phyloP scores from a whole-genome alignment of 1,284 basidiomycete species.

The Irpex rosettiformis region DNA sequence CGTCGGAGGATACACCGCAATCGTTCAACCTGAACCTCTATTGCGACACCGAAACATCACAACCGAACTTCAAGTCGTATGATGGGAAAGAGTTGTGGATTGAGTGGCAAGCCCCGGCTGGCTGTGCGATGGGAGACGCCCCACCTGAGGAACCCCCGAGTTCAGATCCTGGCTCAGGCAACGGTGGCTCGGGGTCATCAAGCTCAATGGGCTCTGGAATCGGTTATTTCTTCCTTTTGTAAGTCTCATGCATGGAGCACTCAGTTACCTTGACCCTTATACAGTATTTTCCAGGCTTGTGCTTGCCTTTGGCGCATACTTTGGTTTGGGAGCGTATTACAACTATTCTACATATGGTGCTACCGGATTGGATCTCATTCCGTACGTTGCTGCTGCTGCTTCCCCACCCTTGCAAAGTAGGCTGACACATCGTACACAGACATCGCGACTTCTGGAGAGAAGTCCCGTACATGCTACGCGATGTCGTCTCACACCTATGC shows the following conservation, averaged over 20 bases:
- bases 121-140: constrained; percentile 41
- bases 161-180: constrained; percentile 30
- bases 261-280: neutral
- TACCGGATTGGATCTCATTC: constrained; percentile 73
- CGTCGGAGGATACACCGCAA: constrained; percentile 42
- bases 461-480: constrained; percentile 77
- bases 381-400: constrained; percentile 42
- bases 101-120: constrained; percentile 57
- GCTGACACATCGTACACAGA: constrained; percentile 34
- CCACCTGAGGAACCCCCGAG: constrained; percentile 30
- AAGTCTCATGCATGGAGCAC: constrained; percentile 29
- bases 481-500: constrained; percentile 73
- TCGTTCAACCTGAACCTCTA: constrained; percentile 56
- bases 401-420: constrained; percentile 3
- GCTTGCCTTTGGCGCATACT: constrained; percentile 64
- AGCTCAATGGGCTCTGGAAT: constrained; percentile 64
- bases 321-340: constrained; percentile 74
- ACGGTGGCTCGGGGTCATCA: constrained; percentile 30
- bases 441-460: constrained; percentile 88
- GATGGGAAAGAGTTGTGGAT: constrained; percentile 50
- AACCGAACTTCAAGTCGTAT: constrained; percentile 58
- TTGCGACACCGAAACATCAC: constrained; percentile 43
- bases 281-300: constrained; percentile 46
- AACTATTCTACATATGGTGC: constrained; percentile 84
- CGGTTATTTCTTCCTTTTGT: constrained; percentile 83